Evolutionary conservation across 345 rosid genomes (phyloP), one percentile per base, ranked within the genome.

Genomic region (Cardamine occulta): DNA sequence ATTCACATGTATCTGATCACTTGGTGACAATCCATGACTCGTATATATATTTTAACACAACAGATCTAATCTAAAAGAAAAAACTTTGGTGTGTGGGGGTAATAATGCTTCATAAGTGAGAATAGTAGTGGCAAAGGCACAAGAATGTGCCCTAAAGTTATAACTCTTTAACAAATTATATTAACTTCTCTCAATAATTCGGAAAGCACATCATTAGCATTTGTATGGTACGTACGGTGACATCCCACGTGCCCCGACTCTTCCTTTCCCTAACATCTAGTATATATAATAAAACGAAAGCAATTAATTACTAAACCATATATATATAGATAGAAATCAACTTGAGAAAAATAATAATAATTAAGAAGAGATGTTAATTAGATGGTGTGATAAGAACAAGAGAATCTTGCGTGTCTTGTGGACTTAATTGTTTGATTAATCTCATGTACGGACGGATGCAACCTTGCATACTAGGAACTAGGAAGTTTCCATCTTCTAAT

Each of bases 151-250:
- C 74, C 68, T 68, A 75, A 75, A 75, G 68, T 68, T 75, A 32
- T 23, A 60, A 37, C 69, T 75, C 63, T 68, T 4, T 67, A 28
- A 26, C 73, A 66, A 58, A 47, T 66, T 74, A 58, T 74, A 66
- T 48, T 66, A 74, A 74, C 32, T 51, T 74, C 61, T 37, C 72
- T 74, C 67, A 66, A 74, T 66, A 48, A 74, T 66, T 75, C 7
- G 7, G 1, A 75, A 42, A 61, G 15, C 68, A 59, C 47, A 68
- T 68, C 74, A 60, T 68, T 75, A 51, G 69, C 62, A 40, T 75
- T 48, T 75, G 79, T 75, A 68, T 60, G 74, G 79, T 75, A 60
- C 74, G 79, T 75, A 53, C 56, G 69, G 74, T 75, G 74, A 75
- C 79, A 75, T 40, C 74, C 74, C 79, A 68, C 79, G 74, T 75